Evolutionary conservation across 768 basidiomycete genomes (phyloP).

Genomic region (Serendipita sp.): DNA sequence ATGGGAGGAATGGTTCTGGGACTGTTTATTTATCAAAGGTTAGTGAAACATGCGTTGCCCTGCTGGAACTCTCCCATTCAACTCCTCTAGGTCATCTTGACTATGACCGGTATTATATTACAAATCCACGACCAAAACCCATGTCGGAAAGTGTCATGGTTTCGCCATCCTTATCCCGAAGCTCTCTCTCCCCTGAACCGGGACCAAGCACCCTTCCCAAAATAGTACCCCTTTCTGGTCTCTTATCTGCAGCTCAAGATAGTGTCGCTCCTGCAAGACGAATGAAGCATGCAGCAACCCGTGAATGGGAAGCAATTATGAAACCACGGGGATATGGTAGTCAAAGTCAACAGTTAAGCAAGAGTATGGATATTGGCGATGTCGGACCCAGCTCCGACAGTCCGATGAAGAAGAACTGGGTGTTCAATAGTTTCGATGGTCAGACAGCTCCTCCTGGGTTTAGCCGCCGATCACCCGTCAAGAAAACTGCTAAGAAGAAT

Average conservation of each 20-base stretch:
- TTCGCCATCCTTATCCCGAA: not conserved
- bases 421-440: not conserved
- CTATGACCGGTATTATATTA: constrained; percentile 42
- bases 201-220: not conserved
- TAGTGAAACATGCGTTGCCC: not conserved
- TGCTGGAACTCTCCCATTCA: not conserved
- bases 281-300: not conserved
- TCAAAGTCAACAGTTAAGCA: not conserved
- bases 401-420: constrained; percentile 1
- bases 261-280: not conserved
- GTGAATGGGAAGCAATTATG: not conserved
- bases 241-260: not conserved
- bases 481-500: not conserved
- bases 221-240: not conserved
- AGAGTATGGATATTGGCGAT: not conserved
- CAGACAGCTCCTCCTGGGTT: not conserved
- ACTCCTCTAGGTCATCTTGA: constrained; percentile 14
- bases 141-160: not conserved
- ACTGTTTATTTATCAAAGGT: constrained; percentile 65
- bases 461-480: not conserved
- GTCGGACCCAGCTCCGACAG: not conserved
- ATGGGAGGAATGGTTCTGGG: constrained; percentile 98
- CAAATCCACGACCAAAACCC: constrained; percentile 41
- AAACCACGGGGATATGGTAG: not conserved
- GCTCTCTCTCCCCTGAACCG: not conserved